Percentiles rank a stretch among this genome's conserved stretches.
Evolutionary conservation across 75 land plant genomes (phyloP).

Genomic region (Ceratopteris richardii): DNA sequence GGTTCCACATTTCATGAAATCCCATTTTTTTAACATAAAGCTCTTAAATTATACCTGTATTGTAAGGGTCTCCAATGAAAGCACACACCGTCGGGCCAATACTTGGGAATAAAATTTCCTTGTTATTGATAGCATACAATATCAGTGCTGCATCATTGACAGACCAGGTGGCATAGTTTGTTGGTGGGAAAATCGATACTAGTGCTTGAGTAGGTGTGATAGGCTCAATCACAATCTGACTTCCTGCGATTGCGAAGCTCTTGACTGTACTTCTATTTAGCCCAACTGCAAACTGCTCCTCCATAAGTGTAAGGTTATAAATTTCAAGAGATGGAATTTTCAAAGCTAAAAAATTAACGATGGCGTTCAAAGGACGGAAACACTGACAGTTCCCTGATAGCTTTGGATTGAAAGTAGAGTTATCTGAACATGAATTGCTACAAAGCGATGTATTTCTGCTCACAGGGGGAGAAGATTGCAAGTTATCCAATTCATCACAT

Average conservation of each 20-base stretch:
- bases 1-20: too few species aligned
- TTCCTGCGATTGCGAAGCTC: background rate
- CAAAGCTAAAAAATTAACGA: background rate
- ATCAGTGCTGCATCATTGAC: background rate
- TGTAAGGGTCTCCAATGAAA: background rate
- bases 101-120: background rate
- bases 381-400: background rate
- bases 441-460: background rate
- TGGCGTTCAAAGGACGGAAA: background rate
- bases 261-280: background rate
- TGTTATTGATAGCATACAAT: background rate
- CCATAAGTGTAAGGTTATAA: background rate
- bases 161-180: background rate
- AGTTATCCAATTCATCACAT: background rate
- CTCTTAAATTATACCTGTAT: background rate
- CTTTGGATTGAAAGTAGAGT: background rate
- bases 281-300: background rate
- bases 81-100: slow-evolving; percentile 2
- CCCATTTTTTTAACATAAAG: background rate
- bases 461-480: background rate
- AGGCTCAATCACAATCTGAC: background rate
- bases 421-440: background rate
- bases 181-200: slow-evolving; percentile 6
- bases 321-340: background rate
- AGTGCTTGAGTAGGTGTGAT: background rate